Percentiles rank a stretch among this genome's conserved stretches.
Conservation (phyloP, 1,284 basidiomycete genomes). For the Schizophyllum amplum region DNA sequence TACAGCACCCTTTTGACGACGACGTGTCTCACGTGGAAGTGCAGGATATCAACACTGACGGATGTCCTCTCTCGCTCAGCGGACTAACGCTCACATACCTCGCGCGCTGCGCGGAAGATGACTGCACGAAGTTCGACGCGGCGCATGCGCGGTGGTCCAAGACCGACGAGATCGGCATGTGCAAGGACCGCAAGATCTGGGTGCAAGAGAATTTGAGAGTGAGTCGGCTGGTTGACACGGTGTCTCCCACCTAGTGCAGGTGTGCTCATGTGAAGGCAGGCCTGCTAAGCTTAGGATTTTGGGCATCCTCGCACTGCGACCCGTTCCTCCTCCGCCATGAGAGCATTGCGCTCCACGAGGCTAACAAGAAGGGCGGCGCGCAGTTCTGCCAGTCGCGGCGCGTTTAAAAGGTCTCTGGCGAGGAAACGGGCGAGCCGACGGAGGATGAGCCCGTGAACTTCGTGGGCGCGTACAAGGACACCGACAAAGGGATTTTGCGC, state of each 20-base stretch:
- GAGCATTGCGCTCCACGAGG: constrained; percentile 47
- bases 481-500: constrained; percentile 39
- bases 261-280: background rate
- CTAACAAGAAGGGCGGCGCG: constrained; percentile 32
- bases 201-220: background rate
- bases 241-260: too few relatives aligned
- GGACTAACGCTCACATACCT: constrained; percentile 55
- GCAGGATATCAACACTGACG: background rate
- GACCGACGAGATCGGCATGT: constrained; percentile 15
- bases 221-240: too few relatives aligned
- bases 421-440: constrained; percentile 24
- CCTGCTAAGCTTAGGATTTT: background rate
- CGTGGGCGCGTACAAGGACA: constrained; percentile 43
- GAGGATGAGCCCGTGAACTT: constrained; percentile 31
- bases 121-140: constrained; percentile 42
- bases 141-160: constrained; percentile 51
- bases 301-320: background rate
- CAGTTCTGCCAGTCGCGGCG: constrained; percentile 53
- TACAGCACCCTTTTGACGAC: constrained; percentile 19
- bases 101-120: constrained; percentile 37
- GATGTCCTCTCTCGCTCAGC: background rate
- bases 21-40: too few relatives aligned
- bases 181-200: constrained; percentile 5
- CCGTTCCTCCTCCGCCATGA: constrained; percentile 28
- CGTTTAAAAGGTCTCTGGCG: constrained; percentile 41